Conservation (phyloP, 202 grass and related monocot genomes). For the Eragrostis tef region DNA sequence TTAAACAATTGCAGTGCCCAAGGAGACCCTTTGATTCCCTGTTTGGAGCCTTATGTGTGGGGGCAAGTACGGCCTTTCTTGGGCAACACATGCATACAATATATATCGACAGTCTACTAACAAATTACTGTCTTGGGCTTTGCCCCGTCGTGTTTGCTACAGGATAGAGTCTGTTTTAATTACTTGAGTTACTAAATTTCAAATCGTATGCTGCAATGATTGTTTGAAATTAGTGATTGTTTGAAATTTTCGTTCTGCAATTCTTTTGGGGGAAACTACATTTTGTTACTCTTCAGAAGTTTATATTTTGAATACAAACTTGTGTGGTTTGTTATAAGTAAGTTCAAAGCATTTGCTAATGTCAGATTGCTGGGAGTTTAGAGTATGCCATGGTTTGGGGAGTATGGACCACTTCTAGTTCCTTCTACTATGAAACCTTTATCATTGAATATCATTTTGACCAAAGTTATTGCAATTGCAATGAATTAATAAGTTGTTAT, state of each 20-base stretch:
- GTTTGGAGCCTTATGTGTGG: slow-evolving; percentile 82
- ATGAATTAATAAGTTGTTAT: not conserved
- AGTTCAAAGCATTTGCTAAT: slow-evolving; percentile 18
- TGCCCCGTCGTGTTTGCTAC: slow-evolving; percentile 63
- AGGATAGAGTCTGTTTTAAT: slow-evolving; percentile 62
- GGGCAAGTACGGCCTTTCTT: slow-evolving; percentile 64
- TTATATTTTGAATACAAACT: slow-evolving; percentile 36
- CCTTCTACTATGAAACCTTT: slow-evolving; percentile 28
- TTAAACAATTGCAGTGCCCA: slow-evolving; percentile 64
- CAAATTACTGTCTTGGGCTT: slow-evolving; percentile 76
- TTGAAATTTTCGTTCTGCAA: slow-evolving; percentile 38
- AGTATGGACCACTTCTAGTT: slow-evolving; percentile 8
- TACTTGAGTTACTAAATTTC: slow-evolving; percentile 59
- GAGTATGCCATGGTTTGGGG: not conserved
- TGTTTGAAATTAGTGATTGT: slow-evolving; percentile 39
- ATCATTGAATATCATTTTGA: slow-evolving; percentile 24
- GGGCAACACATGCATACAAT: slow-evolving; percentile 78
- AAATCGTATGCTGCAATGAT: slow-evolving; percentile 50
- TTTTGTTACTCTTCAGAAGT: slow-evolving; percentile 46
- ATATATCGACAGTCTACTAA: slow-evolving; percentile 63
- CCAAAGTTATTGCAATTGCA: slow-evolving; percentile 37
- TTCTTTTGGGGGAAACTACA: slow-evolving; percentile 46
- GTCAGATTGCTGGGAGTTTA: not conserved
- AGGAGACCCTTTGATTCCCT: slow-evolving; percentile 76
- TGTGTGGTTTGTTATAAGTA: slow-evolving; percentile 9